Evolutionary conservation across 768 basidiomycete species (phyloP).

Genomic region (Floccularia luteovirens): DNA sequence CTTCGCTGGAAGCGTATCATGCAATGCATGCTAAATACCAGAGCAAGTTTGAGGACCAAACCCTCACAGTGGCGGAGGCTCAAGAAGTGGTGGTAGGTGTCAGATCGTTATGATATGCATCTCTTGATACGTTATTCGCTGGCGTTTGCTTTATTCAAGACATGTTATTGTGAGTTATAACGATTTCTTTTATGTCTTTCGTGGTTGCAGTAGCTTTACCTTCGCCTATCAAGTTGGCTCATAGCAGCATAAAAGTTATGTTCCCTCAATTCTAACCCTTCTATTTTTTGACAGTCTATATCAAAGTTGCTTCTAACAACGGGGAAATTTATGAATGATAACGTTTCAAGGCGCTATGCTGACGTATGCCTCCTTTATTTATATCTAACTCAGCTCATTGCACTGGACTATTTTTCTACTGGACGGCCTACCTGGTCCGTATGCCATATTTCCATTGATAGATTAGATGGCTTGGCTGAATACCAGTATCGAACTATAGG

Average conservation of each 20-base stretch:
- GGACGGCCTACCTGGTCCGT: slow-evolving; percentile 42
- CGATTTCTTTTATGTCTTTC: no score
- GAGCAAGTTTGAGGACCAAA: slow-evolving; percentile 20
- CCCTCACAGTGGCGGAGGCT: slow-evolving; percentile 36
- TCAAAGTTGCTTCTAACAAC: slow-evolving; percentile 34
- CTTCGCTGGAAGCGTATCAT: slow-evolving; percentile 36
- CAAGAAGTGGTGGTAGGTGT: slow-evolving; percentile 29
- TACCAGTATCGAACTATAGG: slow-evolving; percentile 14
- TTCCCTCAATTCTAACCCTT: no score
- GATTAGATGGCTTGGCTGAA: background rate
- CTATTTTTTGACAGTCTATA: no score
- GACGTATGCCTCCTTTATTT: no score
- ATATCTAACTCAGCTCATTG: background rate
- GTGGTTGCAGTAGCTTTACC: no score
- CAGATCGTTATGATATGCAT: slow-evolving; percentile 37
- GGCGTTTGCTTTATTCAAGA: slow-evolving; percentile 47
- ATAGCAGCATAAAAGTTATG: no score
- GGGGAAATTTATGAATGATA: slow-evolving; percentile 27
- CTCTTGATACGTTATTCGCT: slow-evolving; percentile 27
- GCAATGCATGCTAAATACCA: slow-evolving; percentile 31
- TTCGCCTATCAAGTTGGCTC: slow-evolving; percentile 31
- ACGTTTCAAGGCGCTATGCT: slow-evolving; percentile 33
- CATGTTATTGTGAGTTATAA: slow-evolving; percentile 40
- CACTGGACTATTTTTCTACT: slow-evolving; percentile 2
- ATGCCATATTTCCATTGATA: slow-evolving; percentile 5